Base-by-base conservation (phyloP, 306 rosid genomes). In the Chamaecrista fasciculata region DNA sequence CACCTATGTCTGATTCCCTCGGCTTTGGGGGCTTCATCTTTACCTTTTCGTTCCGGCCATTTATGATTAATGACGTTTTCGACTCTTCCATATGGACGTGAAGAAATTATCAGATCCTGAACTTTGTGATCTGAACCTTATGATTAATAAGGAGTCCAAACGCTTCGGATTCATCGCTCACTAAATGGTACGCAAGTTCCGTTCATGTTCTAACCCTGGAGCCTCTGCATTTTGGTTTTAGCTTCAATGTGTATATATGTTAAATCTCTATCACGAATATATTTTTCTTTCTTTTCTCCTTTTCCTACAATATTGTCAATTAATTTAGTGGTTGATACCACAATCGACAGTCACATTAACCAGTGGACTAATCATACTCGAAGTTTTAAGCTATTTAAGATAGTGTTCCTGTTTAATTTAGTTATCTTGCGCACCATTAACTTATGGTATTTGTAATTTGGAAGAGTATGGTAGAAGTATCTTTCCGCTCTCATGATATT, bases 181-280 rank as follows among this genome's bases (percentile, higher is more conserved):
- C 29, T 23, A 71, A 71, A 92, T 92, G 97, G 97, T 89, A 69
- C 14, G 66, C 58, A 11, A 66, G 25, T 21, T 23, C 61, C 49
- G 4, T 49, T 69, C 55, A 33, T 56, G 19, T 33, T 46, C 67
- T 68, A 9, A 11, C 2, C 48, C 60, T 40, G 7, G 15, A 11
- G 6, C 9, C 39, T 9, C 20, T 44, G 51, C 37, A 36, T 47
- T 76, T 47, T 71, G 20, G 20, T 49, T 56, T 56, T 40, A 31
- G 28, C 52, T 40, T 60, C 49, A 14, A 4, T 5, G n/a, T n/a
- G n/a, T n/a, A n/a, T n/a, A n/a, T n/a, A n/a, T n/a, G n/a, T n/a
- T n/a, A n/a, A n/a, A n/a, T n/a, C n/a, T n/a, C n/a, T n/a, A 19
- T 19, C 2, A 60, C 40, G 15, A 2, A 29, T n/a, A 1, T 59